These are phyloP conservation scores for Aphanoascus verrucosus DNA, from an alignment of 2,329 filamentous ascomycete species.

Conservation along the genomic window DNA sequence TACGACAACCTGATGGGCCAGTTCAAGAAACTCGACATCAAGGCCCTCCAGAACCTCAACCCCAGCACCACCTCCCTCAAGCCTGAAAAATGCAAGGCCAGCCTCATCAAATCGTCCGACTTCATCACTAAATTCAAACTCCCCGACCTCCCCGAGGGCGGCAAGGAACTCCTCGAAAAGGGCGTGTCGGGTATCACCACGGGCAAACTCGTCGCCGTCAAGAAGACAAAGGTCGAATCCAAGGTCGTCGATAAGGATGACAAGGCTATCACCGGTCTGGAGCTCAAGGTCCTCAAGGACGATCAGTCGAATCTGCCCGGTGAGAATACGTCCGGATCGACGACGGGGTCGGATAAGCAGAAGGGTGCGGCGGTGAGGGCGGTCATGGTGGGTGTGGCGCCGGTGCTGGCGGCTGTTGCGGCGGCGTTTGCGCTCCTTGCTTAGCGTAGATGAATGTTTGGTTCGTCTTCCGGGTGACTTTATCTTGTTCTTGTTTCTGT, in stretches of 20 bases:
- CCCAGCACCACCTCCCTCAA: slow-evolving; percentile 44
- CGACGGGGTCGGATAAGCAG: slow-evolving; percentile 13
- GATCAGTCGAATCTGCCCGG: slow-evolving; percentile 49
- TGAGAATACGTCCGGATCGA: slow-evolving; percentile 26
- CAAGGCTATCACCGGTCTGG: slow-evolving; percentile 51
- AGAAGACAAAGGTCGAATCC: slow-evolving; percentile 45
- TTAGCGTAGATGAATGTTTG: slow-evolving; percentile 3
- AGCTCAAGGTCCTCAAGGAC: slow-evolving; percentile 44
- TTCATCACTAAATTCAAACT: slow-evolving; percentile 75
- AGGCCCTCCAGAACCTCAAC: slow-evolving; percentile 53
- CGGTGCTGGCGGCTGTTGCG: slow-evolving; percentile 7
- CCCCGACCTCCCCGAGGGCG: slow-evolving; percentile 56
- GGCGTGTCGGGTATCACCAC: slow-evolving; percentile 56
- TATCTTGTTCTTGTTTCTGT: background rate
- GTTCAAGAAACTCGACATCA: slow-evolving; percentile 64
- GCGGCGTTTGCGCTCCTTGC: slow-evolving; percentile 11
- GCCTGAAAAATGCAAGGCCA: slow-evolving; percentile 53
- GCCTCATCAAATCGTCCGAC: slow-evolving; percentile 53
- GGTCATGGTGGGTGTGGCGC: slow-evolving; percentile 8
- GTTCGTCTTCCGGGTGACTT: background rate
- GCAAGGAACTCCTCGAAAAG: slow-evolving; percentile 61
- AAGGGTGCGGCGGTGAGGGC: slow-evolving; percentile 15
- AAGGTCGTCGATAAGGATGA: slow-evolving; percentile 49
- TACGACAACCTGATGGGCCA: slow-evolving; percentile 65
- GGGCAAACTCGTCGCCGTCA: slow-evolving; percentile 55